These are phyloP conservation scores for Gloeopeniophorella convolvens DNA, from an alignment of 768 basidiomycete species.

Conservation along the genomic window DNA sequence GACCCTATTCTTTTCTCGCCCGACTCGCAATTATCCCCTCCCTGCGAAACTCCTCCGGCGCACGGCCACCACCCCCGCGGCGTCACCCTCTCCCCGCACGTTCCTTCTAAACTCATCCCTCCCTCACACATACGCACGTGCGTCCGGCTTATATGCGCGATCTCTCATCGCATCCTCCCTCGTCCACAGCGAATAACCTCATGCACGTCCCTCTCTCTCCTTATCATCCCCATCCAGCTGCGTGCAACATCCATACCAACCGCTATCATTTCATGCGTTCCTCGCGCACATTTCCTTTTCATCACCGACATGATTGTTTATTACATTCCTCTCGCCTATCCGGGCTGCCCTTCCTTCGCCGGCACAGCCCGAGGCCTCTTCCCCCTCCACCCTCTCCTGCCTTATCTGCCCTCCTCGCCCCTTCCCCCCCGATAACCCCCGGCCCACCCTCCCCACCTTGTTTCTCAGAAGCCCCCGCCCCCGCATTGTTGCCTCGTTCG, in stretches of 20 bases:
- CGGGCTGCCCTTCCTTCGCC: neutral
- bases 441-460: neutral
- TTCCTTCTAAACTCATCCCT: no score
- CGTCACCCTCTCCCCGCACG: no score
- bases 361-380: conserved; percentile 3
- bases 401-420: neutral
- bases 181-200: neutral
- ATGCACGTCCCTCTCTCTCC: neutral
- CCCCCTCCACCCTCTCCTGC: neutral
- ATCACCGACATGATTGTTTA: neutral
- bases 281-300: neutral
- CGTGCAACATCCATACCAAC: neutral
- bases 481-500: neutral
- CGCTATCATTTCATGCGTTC: neutral
- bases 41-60: no score
- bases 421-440: neutral
- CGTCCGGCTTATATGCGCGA: no score
- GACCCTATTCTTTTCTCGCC: no score
- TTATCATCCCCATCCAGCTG: neutral
- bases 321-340: no score
- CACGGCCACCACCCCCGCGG: no score
- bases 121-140: no score
- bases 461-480: no score
- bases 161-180: no score
- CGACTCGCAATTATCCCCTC: no score